Evolutionary conservation across 306 rosid species (phyloP).

Genomic region (Pachyrhizus erosus): DNA sequence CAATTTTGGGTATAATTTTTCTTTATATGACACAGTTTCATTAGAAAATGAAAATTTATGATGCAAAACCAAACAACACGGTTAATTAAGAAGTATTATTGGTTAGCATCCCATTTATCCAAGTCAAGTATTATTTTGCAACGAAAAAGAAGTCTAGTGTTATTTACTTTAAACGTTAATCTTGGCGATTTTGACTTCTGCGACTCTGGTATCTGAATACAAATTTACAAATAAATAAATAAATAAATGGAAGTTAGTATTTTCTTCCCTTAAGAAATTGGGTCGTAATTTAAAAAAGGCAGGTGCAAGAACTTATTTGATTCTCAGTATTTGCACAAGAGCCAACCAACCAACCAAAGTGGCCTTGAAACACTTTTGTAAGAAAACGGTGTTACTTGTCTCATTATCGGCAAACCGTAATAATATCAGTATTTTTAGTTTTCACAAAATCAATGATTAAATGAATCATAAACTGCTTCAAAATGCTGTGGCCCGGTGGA

Average conservation of each 20-base stretch:
- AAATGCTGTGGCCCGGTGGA: not conserved
- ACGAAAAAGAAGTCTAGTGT: not conserved
- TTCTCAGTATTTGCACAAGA: slow-evolving; percentile 42
- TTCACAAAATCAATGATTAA: slow-evolving; percentile 3
- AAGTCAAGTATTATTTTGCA: not conserved
- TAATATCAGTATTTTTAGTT: not conserved
- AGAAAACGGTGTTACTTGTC: slow-evolving; percentile 20
- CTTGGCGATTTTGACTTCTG: not conserved
- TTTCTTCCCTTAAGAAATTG: slow-evolving; percentile 18
- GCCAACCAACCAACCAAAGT: slow-evolving; percentile 46
- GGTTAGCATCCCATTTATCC: not conserved
- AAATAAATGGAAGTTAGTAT: not conserved
- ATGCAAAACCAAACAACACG: not conserved
- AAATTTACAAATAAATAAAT: too few species aligned
- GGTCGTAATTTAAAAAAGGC: not conserved
- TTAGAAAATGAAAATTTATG: not conserved
- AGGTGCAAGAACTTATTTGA: slow-evolving; percentile 35
- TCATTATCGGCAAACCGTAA: slow-evolving; percentile 24
- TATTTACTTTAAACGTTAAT: not conserved
- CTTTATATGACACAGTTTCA: not conserved
- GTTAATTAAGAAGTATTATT: not conserved
- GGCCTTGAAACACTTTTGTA: not conserved
- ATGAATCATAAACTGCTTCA: not conserved
- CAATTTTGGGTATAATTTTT: not conserved
- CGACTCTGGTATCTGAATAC: too few species aligned